These are phyloP conservation scores for Aureobasidium sp. DNA, from an alignment of 2,329 filamentous ascomycete genomes.

Conservation along the genomic window DNA sequence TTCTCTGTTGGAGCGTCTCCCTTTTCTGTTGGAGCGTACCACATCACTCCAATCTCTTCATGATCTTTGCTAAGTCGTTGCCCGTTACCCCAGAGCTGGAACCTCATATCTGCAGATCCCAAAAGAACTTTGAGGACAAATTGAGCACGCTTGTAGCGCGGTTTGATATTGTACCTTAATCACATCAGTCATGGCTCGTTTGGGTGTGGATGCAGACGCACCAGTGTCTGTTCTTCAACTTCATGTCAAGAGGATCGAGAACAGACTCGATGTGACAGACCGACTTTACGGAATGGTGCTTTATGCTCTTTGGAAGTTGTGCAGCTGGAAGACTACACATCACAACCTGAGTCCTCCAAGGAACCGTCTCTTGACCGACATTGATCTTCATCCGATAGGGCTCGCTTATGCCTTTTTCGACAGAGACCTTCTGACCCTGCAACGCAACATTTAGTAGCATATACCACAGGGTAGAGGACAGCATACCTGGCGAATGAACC, in stretches of 20 bases:
- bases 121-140: not conserved
- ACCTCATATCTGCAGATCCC: not conserved
- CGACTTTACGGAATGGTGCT: not conserved
- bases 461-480: not conserved
- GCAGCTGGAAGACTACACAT: not conserved
- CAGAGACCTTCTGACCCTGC: conserved; percentile 12
- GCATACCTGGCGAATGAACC: conserved; percentile 14
- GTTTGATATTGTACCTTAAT: not conserved
- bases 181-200: not conserved
- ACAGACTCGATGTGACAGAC: conserved; percentile 5
- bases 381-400: conserved; percentile 13
- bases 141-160: not conserved
- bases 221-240: conserved; percentile 9
- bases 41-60: conserved; percentile 2
- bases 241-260: not conserved
- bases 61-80: not conserved
- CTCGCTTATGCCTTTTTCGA: conserved; percentile 3
- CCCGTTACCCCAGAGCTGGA: not conserved
- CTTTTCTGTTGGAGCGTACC: not conserved
- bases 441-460: not conserved
- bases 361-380: conserved; percentile 10
- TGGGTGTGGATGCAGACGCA: not conserved
- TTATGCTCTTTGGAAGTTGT: conserved; percentile 4
- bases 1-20: not conserved
- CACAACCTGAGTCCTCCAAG: conserved; percentile 12